A percentile compares a stretch with the other conserved stretches of the same genome.
Conservation (phyloP, 257 asterid species). For the Solanum bulbocastanum region DNA sequence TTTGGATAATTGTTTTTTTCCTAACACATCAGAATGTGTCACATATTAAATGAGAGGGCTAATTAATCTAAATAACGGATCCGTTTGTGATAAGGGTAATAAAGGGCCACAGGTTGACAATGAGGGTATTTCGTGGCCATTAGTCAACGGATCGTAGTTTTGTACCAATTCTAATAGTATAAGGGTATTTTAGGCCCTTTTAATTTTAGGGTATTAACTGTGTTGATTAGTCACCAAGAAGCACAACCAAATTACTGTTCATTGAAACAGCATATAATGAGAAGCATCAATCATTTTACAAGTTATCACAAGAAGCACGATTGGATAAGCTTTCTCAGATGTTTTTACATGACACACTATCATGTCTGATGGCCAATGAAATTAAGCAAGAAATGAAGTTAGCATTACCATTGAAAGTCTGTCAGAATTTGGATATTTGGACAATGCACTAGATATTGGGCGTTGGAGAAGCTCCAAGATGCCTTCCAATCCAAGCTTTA, state of each 20-base stretch:
- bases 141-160: background rate
- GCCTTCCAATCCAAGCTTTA: slow-evolving; percentile 92
- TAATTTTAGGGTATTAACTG: background rate
- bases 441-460: slow-evolving; percentile 73
- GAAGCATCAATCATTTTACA: background rate
- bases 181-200: background rate
- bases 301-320: background rate
- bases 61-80: background rate
- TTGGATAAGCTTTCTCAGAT: background rate
- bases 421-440: slow-evolving; percentile 82
- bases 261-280: background rate
- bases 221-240: background rate
- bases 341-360: background rate
- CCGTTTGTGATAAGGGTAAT: background rate
- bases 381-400: background rate
- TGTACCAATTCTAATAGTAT: background rate
- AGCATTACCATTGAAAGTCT: slow-evolving; percentile 70
- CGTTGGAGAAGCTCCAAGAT: slow-evolving; percentile 73
- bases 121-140: background rate
- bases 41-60: background rate
- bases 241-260: background rate
- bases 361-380: background rate
- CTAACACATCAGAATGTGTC: background rate
- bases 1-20: background rate
- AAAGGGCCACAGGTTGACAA: background rate